These are phyloP conservation scores for Lithocarpus polystachyus DNA, from an alignment of 306 rosid genomes.

Conservation along the genomic window DNA sequence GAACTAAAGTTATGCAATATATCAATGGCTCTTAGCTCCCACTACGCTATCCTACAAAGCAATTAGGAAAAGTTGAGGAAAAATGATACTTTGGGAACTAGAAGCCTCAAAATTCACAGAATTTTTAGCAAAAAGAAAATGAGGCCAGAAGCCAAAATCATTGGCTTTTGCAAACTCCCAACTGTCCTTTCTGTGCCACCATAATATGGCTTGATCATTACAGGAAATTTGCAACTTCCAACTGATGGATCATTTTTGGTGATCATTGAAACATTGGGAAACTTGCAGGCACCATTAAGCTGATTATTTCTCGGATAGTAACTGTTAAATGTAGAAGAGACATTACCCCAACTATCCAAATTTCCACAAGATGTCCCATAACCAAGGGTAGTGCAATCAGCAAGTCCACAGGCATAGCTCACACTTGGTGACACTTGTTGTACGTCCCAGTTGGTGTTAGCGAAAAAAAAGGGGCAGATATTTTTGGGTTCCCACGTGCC, in stretches of 20 bases:
- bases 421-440: conserved; percentile 41
- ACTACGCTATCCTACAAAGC: conserved; percentile 2
- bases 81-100: background rate
- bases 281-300: conserved; percentile 56
- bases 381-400: conserved; percentile 86
- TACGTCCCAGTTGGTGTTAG: too few relatives aligned
- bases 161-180: conserved; percentile 24
- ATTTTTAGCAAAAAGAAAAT: conserved; percentile 16
- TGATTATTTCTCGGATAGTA: conserved; percentile 67
- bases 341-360: conserved; percentile 59
- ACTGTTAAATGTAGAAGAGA: conserved; percentile 92
- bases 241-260: conserved; percentile 41
- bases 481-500: too few relatives aligned
- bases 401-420: conserved; percentile 69
- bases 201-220: conserved; percentile 40
- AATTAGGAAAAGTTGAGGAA: background rate
- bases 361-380: conserved; percentile 79
- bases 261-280: conserved; percentile 42
- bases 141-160: conserved; percentile 16
- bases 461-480: too few relatives aligned
- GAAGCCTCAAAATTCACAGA: conserved; percentile 24
- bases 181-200: conserved; percentile 31
- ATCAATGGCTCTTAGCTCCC: conserved; percentile 11
- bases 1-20: background rate
- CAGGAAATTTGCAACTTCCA: conserved; percentile 40